Base-by-base conservation (phyloP, 192 early-diverging fungal genomes). In the Coemansia sp. region DNA sequence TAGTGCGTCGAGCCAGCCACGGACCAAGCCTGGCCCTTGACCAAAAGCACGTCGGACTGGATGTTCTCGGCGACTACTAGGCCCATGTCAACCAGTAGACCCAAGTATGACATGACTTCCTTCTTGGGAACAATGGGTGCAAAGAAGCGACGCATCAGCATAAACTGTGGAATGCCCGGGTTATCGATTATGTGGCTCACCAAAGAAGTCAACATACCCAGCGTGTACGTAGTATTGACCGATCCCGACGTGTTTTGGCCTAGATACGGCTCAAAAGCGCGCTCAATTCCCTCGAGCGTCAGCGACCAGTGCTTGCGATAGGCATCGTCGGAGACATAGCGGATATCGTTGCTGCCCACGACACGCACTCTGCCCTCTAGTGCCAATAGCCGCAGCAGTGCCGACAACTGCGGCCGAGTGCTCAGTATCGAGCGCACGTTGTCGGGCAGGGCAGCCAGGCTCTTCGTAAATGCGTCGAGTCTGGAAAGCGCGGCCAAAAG, bases 201-300 rank as follows among this genome's bases (percentile, higher is more conserved):
- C 40, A 80, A 24, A 16, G 72, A 35, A 16, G 53, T 14, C 50
- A 74, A 40, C 62, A 80, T 66, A 9, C 69, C 64, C 45, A 35
- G 3, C 1, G 61, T 65, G 3, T 65, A 70, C 16, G 46, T 53
- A 34, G 40, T 62, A 46, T 71, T 74, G 34, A 53, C 55, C 13
- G 65, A 37, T 35, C 77, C 77, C 6, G 58, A 58, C 35, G 71
- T 31, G 59, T 67, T 80, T 40, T 71, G 69, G 24, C 77, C 77
- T 5, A 80, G 40, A 18, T 61, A 48, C 7, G 77, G 72, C 50
- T 39, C 65, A 64, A 69, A 63, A 3, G 9, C 53, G 59, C 9
- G 43, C 48, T 34, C 60, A 21, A 39, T 23, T 24, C 34, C 67
- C 1, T 59, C 51, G 16, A 69, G 28, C 10, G 16, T 11, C 3